phyloP scores from a whole-genome alignment of 1,284 basidiomycete genomes.

The Porodaedalea pini region DNA sequence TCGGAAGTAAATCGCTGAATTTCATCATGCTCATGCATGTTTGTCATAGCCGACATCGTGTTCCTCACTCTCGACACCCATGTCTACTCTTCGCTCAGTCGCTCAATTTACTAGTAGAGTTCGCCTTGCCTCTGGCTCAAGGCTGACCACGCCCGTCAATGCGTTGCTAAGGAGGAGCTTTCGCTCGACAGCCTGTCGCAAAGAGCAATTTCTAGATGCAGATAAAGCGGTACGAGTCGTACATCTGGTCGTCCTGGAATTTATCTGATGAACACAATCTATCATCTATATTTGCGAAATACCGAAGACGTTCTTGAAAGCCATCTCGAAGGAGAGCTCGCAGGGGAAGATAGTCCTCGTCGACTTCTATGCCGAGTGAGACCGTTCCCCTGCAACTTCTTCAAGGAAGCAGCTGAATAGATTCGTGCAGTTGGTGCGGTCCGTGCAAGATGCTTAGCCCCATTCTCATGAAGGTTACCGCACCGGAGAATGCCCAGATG shows the following conservation, averaged over 20 bases:
- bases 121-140: neutral
- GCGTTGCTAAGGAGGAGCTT: conserved; percentile 16
- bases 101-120: neutral
- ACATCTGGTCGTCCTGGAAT: neutral
- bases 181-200: conserved; percentile 13
- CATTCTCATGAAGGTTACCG: conserved; percentile 51
- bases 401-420: neutral
- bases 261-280: conserved; percentile 2
- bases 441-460: conserved; percentile 71
- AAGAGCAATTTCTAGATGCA: conserved; percentile 21
- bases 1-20: no score
- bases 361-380: conserved; percentile 76
- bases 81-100: neutral
- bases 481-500: conserved; percentile 36
- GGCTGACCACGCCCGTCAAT: neutral
- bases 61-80: no score
- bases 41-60: no score
- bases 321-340: conserved; percentile 31
- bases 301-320: conserved; percentile 48
- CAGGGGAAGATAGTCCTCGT: conserved; percentile 59
- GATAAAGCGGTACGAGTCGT: conserved; percentile 17
- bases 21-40: no score
- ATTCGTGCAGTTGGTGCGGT: conserved; percentile 59
- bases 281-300: neutral
- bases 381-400: neutral